Percentiles rank a stretch among this genome's conserved stretches.
Conservation (phyloP, 305 asterid genomes). For the Fraxinus velutina region DNA sequence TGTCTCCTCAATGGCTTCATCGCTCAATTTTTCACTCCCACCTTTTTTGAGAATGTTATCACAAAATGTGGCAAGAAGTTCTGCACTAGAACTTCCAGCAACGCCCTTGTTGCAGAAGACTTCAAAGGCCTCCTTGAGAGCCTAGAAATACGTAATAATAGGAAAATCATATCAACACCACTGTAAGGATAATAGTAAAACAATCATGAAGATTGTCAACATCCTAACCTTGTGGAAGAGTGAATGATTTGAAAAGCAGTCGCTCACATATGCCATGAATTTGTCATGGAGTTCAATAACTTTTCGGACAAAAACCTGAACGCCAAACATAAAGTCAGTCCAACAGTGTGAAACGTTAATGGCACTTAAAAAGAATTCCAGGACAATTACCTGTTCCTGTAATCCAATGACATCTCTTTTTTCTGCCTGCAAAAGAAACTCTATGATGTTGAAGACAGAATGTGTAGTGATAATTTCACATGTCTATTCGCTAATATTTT, state of each 20-base stretch:
- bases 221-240: conserved; percentile 89
- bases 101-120: conserved; percentile 92
- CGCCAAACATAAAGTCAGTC: conserved; percentile 17
- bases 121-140: conserved; percentile 94
- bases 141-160: conserved; percentile 40
- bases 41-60: conserved; percentile 91
- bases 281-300: conserved; percentile 93
- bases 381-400: conserved; percentile 72
- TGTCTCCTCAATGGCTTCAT: conserved; percentile 94
- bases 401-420: conserved; percentile 81
- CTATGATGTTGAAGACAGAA: neutral
- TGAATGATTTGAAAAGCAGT: conserved; percentile 77
- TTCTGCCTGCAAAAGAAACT: conserved; percentile 58
- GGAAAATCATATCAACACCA: conserved; percentile 3
- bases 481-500: neutral
- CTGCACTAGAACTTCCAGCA: conserved; percentile 96
- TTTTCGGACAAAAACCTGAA: conserved; percentile 83
- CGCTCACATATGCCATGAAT: conserved; percentile 80
- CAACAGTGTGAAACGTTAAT: conserved; percentile 19
- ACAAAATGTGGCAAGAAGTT: conserved; percentile 91
- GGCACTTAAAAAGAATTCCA: conserved; percentile 7
- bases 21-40: conserved; percentile 83
- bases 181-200: neutral
- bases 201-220: conserved; percentile 11
- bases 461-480: neutral